Evolutionary conservation across 495 filamentous ascomycete species (phyloP).

Genomic region (Chaetomium tenue): DNA sequence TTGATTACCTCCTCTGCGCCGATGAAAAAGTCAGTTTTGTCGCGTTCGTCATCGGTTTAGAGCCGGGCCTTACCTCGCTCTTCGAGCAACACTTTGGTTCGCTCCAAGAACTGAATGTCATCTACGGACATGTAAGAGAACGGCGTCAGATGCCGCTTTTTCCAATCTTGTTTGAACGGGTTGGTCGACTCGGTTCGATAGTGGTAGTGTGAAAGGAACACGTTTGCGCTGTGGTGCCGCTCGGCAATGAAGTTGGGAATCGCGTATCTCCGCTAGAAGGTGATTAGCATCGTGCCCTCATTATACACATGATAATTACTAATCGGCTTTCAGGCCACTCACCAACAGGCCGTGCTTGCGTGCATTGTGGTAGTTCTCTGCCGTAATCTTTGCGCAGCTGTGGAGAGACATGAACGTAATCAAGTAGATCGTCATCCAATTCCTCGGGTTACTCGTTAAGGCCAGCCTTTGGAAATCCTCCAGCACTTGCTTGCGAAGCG

Average conservation of each 20-base stretch:
- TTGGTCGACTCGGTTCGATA: conserved; percentile 38
- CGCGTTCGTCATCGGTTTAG: not conserved
- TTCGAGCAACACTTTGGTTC: conserved; percentile 15
- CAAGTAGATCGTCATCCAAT: conserved; percentile 43
- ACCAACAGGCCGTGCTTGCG: conserved; percentile 26
- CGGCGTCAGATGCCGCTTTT: conserved; percentile 17
- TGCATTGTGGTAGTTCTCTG: conserved; percentile 40
- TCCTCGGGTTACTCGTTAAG: conserved; percentile 31
- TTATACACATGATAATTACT: not conserved
- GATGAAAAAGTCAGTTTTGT: not conserved
- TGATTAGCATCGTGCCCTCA: not conserved
- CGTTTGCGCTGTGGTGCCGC: conserved; percentile 37
- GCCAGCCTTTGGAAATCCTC: conserved; percentile 41
- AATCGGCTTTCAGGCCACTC: not conserved
- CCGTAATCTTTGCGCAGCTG: conserved; percentile 38
- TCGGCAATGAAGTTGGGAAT: conserved; percentile 28
- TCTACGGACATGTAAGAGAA: conserved; percentile 17
- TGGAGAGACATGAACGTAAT: conserved; percentile 43
- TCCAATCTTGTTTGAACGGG: conserved; percentile 38
- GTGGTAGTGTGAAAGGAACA: conserved; percentile 42
- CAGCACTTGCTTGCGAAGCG: conserved; percentile 39
- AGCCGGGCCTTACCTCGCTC: conserved; percentile 6
- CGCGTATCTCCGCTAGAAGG: conserved; percentile 18
- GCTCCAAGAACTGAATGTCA: conserved; percentile 21
- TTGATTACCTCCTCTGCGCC: not conserved